These are phyloP conservation scores for Leishmania gerbilli DNA, from an alignment of 208 protist species.

Conservation along the genomic window DNA sequence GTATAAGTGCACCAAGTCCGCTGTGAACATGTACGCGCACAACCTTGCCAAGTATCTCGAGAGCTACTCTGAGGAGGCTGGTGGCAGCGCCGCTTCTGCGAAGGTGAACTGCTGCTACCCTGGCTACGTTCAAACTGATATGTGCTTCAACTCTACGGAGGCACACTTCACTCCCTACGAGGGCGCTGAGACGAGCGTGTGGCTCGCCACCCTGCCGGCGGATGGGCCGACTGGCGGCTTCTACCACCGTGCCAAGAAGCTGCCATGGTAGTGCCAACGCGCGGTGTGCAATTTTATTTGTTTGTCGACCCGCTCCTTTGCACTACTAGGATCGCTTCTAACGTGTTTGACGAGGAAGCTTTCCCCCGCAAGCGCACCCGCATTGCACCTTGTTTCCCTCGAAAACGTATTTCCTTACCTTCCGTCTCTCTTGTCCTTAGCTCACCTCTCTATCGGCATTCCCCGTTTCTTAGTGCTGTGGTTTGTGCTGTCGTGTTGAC, in stretches of 20 bases:
- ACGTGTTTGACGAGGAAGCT: neutral
- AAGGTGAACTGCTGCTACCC: constrained; percentile 82
- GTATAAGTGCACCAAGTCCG: constrained; percentile 76
- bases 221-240: constrained; percentile 83
- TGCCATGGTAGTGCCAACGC: constrained; percentile 60
- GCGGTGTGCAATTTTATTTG: neutral
- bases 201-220: constrained; percentile 71
- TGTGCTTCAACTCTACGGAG: constrained; percentile 58
- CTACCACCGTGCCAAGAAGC: constrained; percentile 74
- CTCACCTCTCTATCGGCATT: constrained; percentile 7
- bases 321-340: neutral
- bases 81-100: constrained; percentile 50
- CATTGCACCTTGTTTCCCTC: neutral
- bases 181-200: constrained; percentile 75
- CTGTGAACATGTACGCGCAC: constrained; percentile 84
- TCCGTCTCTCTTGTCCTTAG: neutral
- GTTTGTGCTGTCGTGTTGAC: neutral
- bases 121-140: constrained; percentile 82
- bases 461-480: constrained; percentile 23
- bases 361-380: neutral
- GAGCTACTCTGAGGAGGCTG: constrained; percentile 42
- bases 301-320: neutral
- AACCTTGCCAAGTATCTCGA: constrained; percentile 75
- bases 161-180: constrained; percentile 59
- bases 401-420: constrained; percentile 10